A percentile compares a stretch with the other conserved stretches of the same genome.
Conservation (phyloP, 1,284 basidiomycete species). For the Gymnopus androsaceus region DNA sequence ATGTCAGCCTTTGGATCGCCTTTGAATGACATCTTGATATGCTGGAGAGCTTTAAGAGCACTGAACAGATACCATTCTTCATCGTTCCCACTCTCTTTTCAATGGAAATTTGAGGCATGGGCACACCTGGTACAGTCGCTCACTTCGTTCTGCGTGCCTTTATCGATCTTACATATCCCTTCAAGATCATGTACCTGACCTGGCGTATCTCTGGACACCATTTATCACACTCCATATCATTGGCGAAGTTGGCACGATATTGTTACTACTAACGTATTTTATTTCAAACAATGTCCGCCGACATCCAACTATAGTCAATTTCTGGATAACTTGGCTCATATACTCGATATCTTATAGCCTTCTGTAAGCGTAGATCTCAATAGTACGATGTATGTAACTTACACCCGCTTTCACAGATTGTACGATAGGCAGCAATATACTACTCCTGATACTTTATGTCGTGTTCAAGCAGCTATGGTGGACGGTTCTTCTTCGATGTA, state of each 20-base stretch:
- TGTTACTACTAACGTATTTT: constrained; percentile 49
- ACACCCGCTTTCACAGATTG: constrained; percentile 11
- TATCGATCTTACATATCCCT: neutral
- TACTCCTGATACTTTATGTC: constrained; percentile 39
- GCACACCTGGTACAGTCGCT: neutral
- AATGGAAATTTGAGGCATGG: neutral
- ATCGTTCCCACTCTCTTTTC: no score
- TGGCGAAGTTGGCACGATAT: constrained; percentile 50
- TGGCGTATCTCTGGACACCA: constrained; percentile 23
- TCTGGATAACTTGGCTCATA: constrained; percentile 55
- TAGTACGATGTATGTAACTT: neutral
- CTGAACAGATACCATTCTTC: no score
- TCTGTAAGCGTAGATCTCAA: constrained; percentile 38
- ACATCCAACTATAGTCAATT: constrained; percentile 52
- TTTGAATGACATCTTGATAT: no score
- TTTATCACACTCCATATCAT: constrained; percentile 51
- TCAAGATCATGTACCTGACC: constrained; percentile 6
- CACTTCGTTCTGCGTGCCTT: neutral
- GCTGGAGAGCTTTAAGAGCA: no score
- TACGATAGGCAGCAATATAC: constrained; percentile 21
- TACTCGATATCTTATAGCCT: constrained; percentile 55
- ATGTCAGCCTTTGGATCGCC: no score
- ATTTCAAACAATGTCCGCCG: constrained; percentile 41
- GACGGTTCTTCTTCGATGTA: constrained; percentile 58
- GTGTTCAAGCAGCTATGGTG: constrained; percentile 52